These are phyloP conservation scores for Tardiomyces digboiensis DNA, from an alignment of 1,139 yeast genomes.

Conservation along the genomic window DNA sequence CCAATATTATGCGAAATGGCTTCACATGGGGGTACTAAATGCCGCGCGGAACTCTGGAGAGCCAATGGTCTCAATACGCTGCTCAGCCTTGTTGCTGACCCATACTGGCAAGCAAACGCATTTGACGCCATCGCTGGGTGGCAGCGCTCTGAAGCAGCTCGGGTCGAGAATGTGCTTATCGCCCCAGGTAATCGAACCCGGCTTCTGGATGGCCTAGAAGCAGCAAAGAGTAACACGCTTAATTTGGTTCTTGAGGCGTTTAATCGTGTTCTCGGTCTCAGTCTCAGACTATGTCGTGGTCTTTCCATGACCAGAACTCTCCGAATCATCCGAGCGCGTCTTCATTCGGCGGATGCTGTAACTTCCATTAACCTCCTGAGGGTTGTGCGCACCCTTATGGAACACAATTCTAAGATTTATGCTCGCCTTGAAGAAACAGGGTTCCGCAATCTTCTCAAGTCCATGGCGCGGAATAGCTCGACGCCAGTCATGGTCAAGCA, in stretches of 20 bases:
- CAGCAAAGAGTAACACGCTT: not conserved
- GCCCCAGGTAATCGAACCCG: slow-evolving; percentile 1
- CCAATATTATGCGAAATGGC: slow-evolving; percentile 59
- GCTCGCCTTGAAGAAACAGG: not conserved
- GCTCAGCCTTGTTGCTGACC: slow-evolving; percentile 41
- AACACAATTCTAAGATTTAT: not conserved
- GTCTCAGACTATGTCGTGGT: not conserved
- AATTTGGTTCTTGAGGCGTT: not conserved
- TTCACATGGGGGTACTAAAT: slow-evolving; percentile 33
- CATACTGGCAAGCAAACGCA: slow-evolving; percentile 65
- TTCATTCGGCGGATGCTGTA: not conserved
- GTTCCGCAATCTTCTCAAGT: not conserved
- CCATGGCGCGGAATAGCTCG: not conserved
- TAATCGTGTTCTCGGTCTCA: not conserved
- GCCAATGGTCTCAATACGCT: slow-evolving; percentile 39
- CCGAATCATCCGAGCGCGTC: not conserved
- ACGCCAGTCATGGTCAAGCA: not conserved
- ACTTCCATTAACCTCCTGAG: not conserved
- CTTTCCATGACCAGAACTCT: not conserved
- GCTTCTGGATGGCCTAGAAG: slow-evolving; percentile 1
- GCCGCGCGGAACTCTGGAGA: slow-evolving; percentile 32
- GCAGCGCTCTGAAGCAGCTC: slow-evolving; percentile 24
- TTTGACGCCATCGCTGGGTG: slow-evolving; percentile 43
- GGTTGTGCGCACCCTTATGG: not conserved
- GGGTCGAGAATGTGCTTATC: slow-evolving; percentile 13